Evolutionary conservation across 2,329 filamentous ascomycete genomes (phyloP).

Genomic region (Aspergillus proliferans): DNA sequence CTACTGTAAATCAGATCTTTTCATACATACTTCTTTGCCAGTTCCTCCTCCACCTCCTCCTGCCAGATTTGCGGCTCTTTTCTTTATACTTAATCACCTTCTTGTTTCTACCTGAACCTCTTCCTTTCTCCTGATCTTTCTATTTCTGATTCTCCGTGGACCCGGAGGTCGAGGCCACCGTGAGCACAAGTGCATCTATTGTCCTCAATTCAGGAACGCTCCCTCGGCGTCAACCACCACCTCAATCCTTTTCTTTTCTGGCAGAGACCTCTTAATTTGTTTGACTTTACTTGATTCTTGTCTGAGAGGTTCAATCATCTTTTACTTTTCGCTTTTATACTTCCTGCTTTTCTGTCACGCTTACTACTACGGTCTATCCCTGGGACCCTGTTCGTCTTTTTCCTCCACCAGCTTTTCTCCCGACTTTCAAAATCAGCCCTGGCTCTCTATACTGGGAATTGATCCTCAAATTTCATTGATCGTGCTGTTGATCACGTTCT

Average conservation of each 20-base stretch:
- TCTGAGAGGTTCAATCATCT: constrained; percentile 2
- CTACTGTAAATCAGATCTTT: constrained; percentile 1
- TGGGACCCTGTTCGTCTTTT: background rate
- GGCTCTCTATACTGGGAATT: background rate
- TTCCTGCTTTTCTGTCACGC: background rate
- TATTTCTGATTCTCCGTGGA: background rate
- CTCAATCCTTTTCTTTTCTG: background rate
- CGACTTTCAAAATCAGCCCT: background rate
- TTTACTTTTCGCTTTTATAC: constrained; percentile 1
- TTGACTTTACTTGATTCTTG: constrained; percentile 2
- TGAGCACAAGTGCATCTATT: background rate
- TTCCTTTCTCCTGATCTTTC: background rate
- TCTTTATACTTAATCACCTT: too few relatives aligned
- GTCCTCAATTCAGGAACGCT: too few relatives aligned
- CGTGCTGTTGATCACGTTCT: background rate
- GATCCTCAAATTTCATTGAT: background rate
- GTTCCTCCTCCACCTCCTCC: constrained; percentile 2
- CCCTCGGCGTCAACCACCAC: background rate
- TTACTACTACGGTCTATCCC: background rate
- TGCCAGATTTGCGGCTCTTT: background rate
- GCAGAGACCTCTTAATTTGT: background rate
- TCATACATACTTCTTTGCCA: background rate
- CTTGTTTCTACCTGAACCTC: too few relatives aligned
- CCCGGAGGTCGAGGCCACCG: too few relatives aligned
- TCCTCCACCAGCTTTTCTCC: background rate